Percentiles rank a stretch among this genome's conserved stretches.
Evolutionary conservation across 331 rosid species (phyloP).

Genomic region (Quercus phellos): DNA sequence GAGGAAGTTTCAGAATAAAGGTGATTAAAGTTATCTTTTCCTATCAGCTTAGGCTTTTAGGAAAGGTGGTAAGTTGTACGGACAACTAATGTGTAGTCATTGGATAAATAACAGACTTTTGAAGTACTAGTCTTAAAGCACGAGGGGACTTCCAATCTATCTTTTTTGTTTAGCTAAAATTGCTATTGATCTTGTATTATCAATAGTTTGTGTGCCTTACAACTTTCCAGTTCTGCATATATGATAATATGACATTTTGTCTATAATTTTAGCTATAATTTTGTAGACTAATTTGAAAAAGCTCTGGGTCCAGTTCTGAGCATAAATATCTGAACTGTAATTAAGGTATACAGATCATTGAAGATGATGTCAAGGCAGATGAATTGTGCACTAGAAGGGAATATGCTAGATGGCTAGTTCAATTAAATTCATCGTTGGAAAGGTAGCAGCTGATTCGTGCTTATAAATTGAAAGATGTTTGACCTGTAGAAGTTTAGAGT

Average conservation of each 20-base stretch:
- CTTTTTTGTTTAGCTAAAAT: background rate
- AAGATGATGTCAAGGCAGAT: slow-evolving; percentile 61
- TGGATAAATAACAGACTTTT: background rate
- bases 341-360: slow-evolving; percentile 72
- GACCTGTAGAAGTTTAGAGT: background rate
- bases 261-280: background rate
- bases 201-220: background rate
- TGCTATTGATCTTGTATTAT: background rate
- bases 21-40: background rate
- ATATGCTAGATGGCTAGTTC: slow-evolving; percentile 87
- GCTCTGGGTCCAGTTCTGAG: slow-evolving; percentile 30
- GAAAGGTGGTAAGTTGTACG: background rate
- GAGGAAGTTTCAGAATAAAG: background rate
- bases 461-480: slow-evolving; percentile 1
- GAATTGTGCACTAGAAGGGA: slow-evolving; percentile 91
- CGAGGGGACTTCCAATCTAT: background rate
- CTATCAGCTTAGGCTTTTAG: background rate
- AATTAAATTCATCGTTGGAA: slow-evolving; percentile 44
- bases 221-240: background rate
- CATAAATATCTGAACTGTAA: slow-evolving; percentile 28
- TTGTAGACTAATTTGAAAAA: background rate
- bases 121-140: background rate
- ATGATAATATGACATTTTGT: background rate
- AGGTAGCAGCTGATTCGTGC: slow-evolving; percentile 44
- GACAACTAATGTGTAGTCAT: background rate